Evolutionary conservation across 176 grass and related monocot species (phyloP).

Genomic region (Aechmea fasciata): DNA sequence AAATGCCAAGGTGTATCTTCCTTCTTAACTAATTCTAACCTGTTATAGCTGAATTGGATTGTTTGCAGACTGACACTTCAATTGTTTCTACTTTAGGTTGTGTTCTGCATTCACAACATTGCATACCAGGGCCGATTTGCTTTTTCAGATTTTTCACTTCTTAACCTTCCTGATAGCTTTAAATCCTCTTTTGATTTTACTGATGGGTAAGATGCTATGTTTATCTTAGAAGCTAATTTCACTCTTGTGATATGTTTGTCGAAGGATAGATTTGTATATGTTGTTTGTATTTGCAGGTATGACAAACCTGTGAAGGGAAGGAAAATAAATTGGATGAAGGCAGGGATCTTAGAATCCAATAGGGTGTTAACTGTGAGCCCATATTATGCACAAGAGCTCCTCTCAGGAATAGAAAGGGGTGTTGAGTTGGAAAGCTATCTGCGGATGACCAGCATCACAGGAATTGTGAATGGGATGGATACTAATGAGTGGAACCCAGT

Average conservation of each 20-base stretch:
- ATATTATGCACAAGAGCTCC: conserved; percentile 82
- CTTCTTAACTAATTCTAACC: neutral
- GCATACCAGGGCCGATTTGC: conserved; percentile 84
- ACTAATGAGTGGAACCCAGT: conserved; percentile 77
- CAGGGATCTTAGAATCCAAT: conserved; percentile 56
- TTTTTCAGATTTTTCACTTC: conserved; percentile 31
- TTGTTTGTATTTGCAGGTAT: conserved; percentile 38
- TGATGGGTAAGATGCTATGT: conserved; percentile 48
- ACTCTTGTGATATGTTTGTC: neutral
- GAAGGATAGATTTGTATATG: neutral
- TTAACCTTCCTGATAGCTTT: conserved; percentile 76
- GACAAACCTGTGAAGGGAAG: conserved; percentile 71
- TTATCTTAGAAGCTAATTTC: neutral
- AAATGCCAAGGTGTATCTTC: conserved; percentile 50
- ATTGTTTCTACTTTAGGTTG: conserved; percentile 35
- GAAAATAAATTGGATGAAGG: conserved; percentile 99
- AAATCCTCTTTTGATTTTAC: conserved; percentile 84
- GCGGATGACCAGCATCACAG: conserved; percentile 45
- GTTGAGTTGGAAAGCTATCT: conserved; percentile 73
- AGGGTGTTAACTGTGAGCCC: conserved; percentile 69
- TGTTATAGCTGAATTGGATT: neutral
- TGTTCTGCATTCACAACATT: conserved; percentile 99
- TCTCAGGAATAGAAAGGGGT: conserved; percentile 60
- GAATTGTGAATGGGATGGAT: conserved; percentile 95
- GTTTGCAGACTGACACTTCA: neutral